These are phyloP conservation scores for Scytalidium sp. DNA, from an alignment of 2,329 filamentous ascomycete genomes.

Conservation along the genomic window DNA sequence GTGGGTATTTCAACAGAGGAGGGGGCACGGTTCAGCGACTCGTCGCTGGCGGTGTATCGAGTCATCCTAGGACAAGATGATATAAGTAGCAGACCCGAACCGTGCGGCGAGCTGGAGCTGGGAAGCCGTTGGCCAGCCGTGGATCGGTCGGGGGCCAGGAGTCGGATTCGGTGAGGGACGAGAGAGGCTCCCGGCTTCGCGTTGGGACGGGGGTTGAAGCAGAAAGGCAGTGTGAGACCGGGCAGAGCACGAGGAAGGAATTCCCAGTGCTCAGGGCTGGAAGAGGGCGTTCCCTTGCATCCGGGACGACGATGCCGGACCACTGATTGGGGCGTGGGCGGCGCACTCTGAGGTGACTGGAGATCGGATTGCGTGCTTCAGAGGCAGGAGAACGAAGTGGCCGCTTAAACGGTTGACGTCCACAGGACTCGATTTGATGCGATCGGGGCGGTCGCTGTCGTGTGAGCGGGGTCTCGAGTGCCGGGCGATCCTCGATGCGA, in stretches of 20 bases:
- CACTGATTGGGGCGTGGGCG: conserved; percentile 2
- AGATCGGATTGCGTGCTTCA: conserved; percentile 16
- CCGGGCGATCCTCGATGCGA: too few species aligned
- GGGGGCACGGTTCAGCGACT: conserved; percentile 12
- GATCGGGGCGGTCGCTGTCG: too few species aligned
- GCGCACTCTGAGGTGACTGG: conserved; percentile 14
- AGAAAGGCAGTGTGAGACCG: neutral
- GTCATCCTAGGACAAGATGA: neutral
- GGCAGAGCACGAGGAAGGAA: neutral
- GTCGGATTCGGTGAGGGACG: conserved; percentile 21
- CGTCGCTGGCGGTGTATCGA: neutral
- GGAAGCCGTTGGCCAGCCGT: too few species aligned
- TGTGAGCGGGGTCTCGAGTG: too few species aligned
- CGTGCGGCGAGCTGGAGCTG: too few species aligned
- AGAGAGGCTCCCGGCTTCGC: conserved; percentile 9
- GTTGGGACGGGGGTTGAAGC: neutral
- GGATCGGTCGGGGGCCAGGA: conserved; percentile 11
- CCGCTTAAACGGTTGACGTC: too few species aligned
- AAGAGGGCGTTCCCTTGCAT: neutral
- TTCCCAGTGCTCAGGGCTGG: neutral
- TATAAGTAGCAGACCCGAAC: too few species aligned
- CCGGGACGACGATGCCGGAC: neutral
- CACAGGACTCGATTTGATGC: too few species aligned
- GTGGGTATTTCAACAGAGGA: conserved; percentile 22
- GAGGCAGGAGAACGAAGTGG: too few species aligned